phyloP scores from a whole-genome alignment of 192 early-diverging fungal species.

The Cladochytrium replicatum region DNA sequence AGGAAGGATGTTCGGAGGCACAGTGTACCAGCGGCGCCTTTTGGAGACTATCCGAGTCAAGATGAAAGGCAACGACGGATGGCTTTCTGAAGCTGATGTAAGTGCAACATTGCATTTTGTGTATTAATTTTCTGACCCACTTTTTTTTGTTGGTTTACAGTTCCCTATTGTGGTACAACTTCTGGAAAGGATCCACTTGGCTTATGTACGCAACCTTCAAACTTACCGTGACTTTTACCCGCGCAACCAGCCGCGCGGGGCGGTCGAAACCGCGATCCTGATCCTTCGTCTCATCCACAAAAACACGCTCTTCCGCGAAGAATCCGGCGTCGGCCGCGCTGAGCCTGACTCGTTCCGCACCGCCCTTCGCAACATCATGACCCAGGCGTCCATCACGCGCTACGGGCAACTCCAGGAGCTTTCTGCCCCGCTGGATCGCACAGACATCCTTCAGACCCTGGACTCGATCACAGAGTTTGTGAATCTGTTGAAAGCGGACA shows the following conservation, averaged over 20 bases:
- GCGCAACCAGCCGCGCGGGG: constrained; percentile 37
- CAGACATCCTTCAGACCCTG: constrained; percentile 32
- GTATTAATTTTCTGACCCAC: too few species aligned
- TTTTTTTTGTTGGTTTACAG: too few species aligned
- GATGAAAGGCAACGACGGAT: too few species aligned
- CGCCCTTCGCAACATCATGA: constrained; percentile 13
- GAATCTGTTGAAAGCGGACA: constrained; percentile 43
- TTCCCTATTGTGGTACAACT: constrained; percentile 25
- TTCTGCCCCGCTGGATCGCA: constrained; percentile 34
- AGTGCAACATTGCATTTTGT: constrained; percentile 9
- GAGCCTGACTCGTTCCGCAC: constrained; percentile 8
- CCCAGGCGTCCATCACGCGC: constrained; percentile 23
- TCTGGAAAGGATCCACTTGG: constrained; percentile 34
- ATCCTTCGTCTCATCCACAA: constrained; percentile 44
- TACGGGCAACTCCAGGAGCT: constrained; percentile 41
- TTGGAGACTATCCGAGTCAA: too few species aligned
- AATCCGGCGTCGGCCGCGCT: constrained; percentile 2
- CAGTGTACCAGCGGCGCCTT: too few species aligned
- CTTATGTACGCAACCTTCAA: constrained; percentile 32
- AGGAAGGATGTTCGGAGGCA: too few species aligned
- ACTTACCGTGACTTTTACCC: constrained; percentile 49
- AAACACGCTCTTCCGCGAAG: constrained; percentile 29
- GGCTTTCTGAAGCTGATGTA: constrained; percentile 29
- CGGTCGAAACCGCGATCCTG: constrained; percentile 37
- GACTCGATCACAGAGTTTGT: constrained; percentile 38